These are phyloP conservation scores for Solanum megistacrolobum DNA, from an alignment of 257 asterid genomes.

Conservation along the genomic window DNA sequence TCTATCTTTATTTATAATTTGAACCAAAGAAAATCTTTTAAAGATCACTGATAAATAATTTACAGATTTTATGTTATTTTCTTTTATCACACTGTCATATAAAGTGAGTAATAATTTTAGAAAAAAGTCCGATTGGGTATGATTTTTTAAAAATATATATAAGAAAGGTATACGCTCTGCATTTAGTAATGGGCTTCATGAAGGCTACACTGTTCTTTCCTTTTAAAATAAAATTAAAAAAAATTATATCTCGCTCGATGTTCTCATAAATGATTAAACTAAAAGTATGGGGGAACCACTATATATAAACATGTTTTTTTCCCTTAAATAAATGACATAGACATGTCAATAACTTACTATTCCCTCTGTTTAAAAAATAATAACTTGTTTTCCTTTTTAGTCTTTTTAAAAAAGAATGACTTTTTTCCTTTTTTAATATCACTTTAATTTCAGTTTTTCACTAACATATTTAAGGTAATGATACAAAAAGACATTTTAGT, in stretches of 20 bases:
- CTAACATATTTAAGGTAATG: no score
- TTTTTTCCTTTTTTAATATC: rapidly evolving
- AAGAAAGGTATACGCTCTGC: background rate
- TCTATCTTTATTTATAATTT: no score
- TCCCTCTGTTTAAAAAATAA: no score
- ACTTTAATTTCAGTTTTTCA: background rate
- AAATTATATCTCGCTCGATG: no score
- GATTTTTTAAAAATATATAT: no score
- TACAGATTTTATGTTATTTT: background rate
- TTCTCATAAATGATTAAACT: background rate
- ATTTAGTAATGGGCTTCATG: background rate
- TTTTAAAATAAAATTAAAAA: no score
- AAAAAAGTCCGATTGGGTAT: background rate
- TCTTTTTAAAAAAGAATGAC: no score
- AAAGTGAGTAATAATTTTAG: no score
- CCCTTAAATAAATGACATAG: rapidly evolving
- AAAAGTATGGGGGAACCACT: background rate
- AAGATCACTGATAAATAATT: background rate
- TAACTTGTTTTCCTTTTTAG: no score
- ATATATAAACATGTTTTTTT: no score
- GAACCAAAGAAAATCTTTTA: no score
- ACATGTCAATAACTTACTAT: background rate
- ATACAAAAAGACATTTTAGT: no score
- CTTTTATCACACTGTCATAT: background rate
- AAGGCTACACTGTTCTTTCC: background rate